Conservation (phyloP, 768 basidiomycete species). For the Boletus vermiculosoides region DNA sequence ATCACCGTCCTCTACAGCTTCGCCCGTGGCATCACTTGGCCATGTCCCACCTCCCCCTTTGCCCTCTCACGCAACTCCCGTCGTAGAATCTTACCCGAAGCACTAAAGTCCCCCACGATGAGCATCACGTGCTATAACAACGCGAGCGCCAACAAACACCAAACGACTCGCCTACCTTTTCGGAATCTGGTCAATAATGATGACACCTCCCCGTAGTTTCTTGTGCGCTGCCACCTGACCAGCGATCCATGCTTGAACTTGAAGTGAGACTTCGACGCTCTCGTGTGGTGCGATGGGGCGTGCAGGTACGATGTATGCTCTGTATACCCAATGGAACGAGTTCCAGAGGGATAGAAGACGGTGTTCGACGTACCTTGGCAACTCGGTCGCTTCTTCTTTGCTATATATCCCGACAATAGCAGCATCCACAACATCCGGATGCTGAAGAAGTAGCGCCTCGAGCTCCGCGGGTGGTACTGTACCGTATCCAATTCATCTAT, state of each 20-base stretch:
- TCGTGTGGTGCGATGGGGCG: constrained; percentile 21
- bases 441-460: constrained; percentile 70
- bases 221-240: constrained; percentile 72
- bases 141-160: too few relatives aligned
- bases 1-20: constrained; percentile 13
- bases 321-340: constrained; percentile 18
- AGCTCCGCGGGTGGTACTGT: constrained; percentile 85
- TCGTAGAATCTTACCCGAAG: constrained; percentile 85
- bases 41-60: constrained; percentile 46
- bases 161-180: constrained; percentile 24
- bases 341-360: neutral
- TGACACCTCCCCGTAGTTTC: constrained; percentile 72
- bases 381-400: constrained; percentile 71
- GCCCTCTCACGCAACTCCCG: constrained; percentile 71
- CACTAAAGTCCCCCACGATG: constrained; percentile 41
- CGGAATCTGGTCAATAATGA: constrained; percentile 49
- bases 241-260: constrained; percentile 66
- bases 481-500: neutral
- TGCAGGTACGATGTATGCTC: constrained; percentile 55
- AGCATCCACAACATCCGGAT: constrained; percentile 73
- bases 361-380: constrained; percentile 53
- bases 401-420: constrained; percentile 78
- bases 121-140: neutral
- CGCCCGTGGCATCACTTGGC: constrained; percentile 18
- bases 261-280: constrained; percentile 37